Evolutionary conservation across 768 basidiomycete species (phyloP).

Genomic region (Tylopilus intermedius): DNA sequence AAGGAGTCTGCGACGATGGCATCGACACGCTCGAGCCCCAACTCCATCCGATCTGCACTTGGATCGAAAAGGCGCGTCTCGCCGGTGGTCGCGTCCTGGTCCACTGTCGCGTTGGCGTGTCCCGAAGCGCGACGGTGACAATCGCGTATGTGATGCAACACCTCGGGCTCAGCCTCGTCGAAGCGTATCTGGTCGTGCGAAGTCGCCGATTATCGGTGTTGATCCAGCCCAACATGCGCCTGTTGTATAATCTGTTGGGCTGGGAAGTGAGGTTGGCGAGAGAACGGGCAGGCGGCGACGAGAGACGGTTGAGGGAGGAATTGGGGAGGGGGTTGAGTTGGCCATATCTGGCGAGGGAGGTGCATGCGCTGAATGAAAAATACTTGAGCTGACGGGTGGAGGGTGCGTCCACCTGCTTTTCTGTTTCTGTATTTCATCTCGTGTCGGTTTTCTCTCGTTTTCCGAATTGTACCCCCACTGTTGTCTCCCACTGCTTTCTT

Average conservation of each 20-base stretch:
- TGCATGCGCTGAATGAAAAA: constrained; percentile 82
- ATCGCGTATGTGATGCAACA: constrained; percentile 99
- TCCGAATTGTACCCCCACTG: not conserved
- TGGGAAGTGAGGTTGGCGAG: constrained; percentile 94
- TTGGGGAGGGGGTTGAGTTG: constrained; percentile 69
- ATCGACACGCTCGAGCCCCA: constrained; percentile 91
- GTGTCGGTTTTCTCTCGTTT: not conserved
- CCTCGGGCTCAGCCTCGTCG: constrained; percentile 76
- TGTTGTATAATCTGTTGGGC: constrained; percentile 89
- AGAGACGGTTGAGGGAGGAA: constrained; percentile 48
- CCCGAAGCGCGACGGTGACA: constrained; percentile 87
- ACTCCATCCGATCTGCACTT: constrained; percentile 82
- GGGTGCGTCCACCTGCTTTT: not conserved
- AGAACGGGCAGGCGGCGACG: constrained; percentile 55
- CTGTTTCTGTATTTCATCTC: not conserved
- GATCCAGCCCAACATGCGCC: constrained; percentile 93
- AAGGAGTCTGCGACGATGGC: constrained; percentile 92
- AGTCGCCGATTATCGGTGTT: constrained; percentile 84
- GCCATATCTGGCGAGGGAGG: constrained; percentile 82
- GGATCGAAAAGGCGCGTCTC: constrained; percentile 83
- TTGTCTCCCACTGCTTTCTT: not conserved
- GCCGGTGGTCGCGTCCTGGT: constrained; percentile 89
- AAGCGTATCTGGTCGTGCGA: constrained; percentile 90
- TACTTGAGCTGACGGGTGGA: constrained; percentile 45
- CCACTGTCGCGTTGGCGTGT: constrained; percentile 99